phyloP scores from a whole-genome alignment of 352 stramenopile species.

The Globisporangium lucens region DNA sequence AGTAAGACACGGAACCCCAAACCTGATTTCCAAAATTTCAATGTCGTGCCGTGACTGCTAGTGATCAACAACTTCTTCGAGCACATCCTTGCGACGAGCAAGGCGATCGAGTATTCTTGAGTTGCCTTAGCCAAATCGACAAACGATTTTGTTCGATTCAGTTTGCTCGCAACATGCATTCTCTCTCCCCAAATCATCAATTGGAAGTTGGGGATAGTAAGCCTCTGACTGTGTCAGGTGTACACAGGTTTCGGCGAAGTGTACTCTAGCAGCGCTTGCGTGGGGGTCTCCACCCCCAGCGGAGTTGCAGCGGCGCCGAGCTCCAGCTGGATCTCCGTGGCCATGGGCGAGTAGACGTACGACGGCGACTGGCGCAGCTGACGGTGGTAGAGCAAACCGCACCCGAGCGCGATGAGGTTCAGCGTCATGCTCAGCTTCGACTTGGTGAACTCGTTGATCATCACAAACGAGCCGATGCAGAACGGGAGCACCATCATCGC shows the following conservation, averaged over 20 bases:
- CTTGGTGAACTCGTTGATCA: slow-evolving; percentile 81
- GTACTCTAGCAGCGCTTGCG: slow-evolving; percentile 12
- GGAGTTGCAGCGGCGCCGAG: slow-evolving; percentile 17
- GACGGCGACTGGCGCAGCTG: slow-evolving; percentile 40
- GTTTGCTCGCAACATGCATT: not conserved
- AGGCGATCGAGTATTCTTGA: not conserved
- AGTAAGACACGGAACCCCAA: too few species aligned
- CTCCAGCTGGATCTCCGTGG: slow-evolving; percentile 21
- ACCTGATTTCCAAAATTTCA: too few species aligned
- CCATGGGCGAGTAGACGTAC: slow-evolving; percentile 33
- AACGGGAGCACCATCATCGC: slow-evolving; percentile 52
- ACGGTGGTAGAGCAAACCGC: slow-evolving; percentile 52
- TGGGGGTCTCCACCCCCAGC: slow-evolving; percentile 10
- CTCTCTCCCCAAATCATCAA: not conserved
- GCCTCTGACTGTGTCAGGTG: slow-evolving; percentile 1
- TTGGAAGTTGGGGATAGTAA: not conserved
- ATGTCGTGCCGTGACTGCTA: too few species aligned
- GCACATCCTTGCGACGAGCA: too few species aligned
- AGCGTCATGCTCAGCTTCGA: slow-evolving; percentile 56
- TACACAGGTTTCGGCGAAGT: slow-evolving; percentile 11
- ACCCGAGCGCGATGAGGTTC: slow-evolving; percentile 47
- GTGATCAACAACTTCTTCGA: too few species aligned
- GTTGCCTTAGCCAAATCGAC: not conserved
- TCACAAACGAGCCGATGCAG: slow-evolving; percentile 63
- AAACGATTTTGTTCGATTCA: not conserved